Conservation (phyloP, 345 rosid species). For the Firmiana major region DNA sequence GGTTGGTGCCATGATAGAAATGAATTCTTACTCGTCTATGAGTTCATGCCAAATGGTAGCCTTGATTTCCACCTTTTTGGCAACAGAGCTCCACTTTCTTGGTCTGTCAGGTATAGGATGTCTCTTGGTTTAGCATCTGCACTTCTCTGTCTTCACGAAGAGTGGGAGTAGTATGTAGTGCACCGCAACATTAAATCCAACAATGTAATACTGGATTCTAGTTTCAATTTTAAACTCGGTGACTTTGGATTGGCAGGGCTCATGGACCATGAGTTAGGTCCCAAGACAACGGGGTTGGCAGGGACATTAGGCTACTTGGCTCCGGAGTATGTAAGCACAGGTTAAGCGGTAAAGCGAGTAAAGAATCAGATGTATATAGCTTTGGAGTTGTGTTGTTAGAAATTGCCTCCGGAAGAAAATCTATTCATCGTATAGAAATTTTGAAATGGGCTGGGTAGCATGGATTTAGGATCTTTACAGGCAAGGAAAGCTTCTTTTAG, state of each 20-base stretch:
- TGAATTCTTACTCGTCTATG: slow-evolving; percentile 57
- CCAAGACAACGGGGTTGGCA: slow-evolving; percentile 47
- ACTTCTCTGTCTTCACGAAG: slow-evolving; percentile 55
- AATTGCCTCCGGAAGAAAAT: slow-evolving; percentile 40
- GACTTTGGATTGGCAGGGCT: slow-evolving; percentile 62
- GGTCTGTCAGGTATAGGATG: slow-evolving; percentile 44
- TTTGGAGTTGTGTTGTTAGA: slow-evolving; percentile 47
- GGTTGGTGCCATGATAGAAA: slow-evolving; percentile 65
- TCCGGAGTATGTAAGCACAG: slow-evolving; percentile 46
- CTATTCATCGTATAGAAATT: slow-evolving; percentile 21
- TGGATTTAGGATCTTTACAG: slow-evolving; percentile 53
- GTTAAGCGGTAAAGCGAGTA: slow-evolving; percentile 45
- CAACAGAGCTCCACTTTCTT: slow-evolving; percentile 30
- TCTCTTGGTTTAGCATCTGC: slow-evolving; percentile 48
- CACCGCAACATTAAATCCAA: slow-evolving; percentile 61
- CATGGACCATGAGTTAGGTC: slow-evolving; percentile 43
- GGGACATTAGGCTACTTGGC: slow-evolving; percentile 54
- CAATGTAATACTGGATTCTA: slow-evolving; percentile 57
- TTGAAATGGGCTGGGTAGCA: slow-evolving; percentile 36
- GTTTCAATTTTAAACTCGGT: slow-evolving; percentile 53
- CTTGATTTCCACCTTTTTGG: slow-evolving; percentile 52
- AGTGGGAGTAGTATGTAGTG: slow-evolving; percentile 59
- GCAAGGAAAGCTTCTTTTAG: slow-evolving; percentile 20
- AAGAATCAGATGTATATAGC: slow-evolving; percentile 42
- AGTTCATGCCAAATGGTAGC: slow-evolving; percentile 70